Conservation (phyloP, 352 stramenopile genomes). For the Phytophthora capsici region DNA sequence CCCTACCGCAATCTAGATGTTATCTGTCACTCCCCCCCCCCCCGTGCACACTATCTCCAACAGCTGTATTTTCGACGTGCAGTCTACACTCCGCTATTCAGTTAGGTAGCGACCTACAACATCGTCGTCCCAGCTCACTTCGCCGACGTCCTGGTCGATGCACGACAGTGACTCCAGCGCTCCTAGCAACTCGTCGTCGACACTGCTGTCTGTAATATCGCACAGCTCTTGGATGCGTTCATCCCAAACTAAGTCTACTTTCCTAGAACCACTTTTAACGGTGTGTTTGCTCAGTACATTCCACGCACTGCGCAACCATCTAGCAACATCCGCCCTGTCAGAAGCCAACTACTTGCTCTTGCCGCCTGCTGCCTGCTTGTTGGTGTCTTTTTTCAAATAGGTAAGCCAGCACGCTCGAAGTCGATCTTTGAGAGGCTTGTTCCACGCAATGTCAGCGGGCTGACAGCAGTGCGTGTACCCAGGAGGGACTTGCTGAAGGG, state of each 20-base stretch:
- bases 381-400: slow-evolving; percentile 4
- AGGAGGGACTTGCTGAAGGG: slow-evolving; percentile 16
- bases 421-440: slow-evolving; percentile 30
- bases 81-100: not conserved
- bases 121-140: not conserved
- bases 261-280: not conserved
- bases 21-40: not conserved
- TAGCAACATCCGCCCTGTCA: not conserved
- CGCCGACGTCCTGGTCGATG: not conserved
- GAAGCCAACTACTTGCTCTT: not conserved
- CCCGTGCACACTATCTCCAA: too few relatives aligned
- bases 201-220: too few relatives aligned
- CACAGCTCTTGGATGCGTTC: too few relatives aligned
- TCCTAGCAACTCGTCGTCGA: too few relatives aligned
- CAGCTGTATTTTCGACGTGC: too few relatives aligned
- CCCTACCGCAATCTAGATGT: too few relatives aligned
- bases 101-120: not conserved
- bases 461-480: slow-evolving; percentile 24
- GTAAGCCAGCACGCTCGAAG: not conserved
- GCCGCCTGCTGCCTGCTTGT: not conserved
- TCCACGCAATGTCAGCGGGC: slow-evolving; percentile 30
- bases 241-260: not conserved
- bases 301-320: slow-evolving; percentile 1
- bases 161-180: not conserved
- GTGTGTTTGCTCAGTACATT: not conserved